These are phyloP conservation scores for Nakataea oryzae DNA, from an alignment of 2,329 filamentous ascomycete species.

Conservation along the genomic window DNA sequence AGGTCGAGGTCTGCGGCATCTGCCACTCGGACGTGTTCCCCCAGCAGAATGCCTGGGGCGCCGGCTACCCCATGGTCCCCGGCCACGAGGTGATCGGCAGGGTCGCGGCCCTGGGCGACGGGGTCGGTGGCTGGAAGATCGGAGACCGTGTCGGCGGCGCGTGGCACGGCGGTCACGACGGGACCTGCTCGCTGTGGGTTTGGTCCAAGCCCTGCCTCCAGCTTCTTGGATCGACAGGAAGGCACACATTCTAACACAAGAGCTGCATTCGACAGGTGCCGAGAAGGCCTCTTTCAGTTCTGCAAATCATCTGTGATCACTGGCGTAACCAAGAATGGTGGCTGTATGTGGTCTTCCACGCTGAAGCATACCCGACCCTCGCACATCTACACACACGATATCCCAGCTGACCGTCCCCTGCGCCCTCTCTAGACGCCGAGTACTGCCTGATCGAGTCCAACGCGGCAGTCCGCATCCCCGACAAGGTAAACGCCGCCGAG, in stretches of 20 bases:
- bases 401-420: too few relatives aligned
- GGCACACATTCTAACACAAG: too few relatives aligned
- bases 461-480: constrained; percentile 46
- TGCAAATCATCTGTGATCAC: constrained; percentile 55
- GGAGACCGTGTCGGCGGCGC: constrained; percentile 58
- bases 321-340: constrained; percentile 56
- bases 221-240: too few relatives aligned
- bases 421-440: too few relatives aligned
- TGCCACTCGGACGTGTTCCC: constrained; percentile 52
- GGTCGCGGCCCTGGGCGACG: constrained; percentile 48
- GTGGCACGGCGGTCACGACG: constrained; percentile 61
- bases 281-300: constrained; percentile 54
- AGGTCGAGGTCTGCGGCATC: constrained; percentile 62
- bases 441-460: constrained; percentile 51
- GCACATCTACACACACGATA: too few relatives aligned
- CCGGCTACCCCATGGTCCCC: constrained; percentile 54
- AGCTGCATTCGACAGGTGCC: too few relatives aligned
- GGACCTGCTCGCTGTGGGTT: constrained; percentile 48
- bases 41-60: constrained; percentile 44
- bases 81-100: constrained; percentile 66
- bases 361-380: too few relatives aligned
- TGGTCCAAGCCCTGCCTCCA: too few relatives aligned
- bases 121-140: constrained; percentile 45
- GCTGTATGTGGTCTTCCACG: too few relatives aligned
- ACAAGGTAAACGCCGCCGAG: constrained; percentile 37